A percentile compares a stretch with the other conserved stretches of the same genome.
Conservation (phyloP, 1,139 yeast genomes). For the Saccharomyces pastorianus region DNA sequence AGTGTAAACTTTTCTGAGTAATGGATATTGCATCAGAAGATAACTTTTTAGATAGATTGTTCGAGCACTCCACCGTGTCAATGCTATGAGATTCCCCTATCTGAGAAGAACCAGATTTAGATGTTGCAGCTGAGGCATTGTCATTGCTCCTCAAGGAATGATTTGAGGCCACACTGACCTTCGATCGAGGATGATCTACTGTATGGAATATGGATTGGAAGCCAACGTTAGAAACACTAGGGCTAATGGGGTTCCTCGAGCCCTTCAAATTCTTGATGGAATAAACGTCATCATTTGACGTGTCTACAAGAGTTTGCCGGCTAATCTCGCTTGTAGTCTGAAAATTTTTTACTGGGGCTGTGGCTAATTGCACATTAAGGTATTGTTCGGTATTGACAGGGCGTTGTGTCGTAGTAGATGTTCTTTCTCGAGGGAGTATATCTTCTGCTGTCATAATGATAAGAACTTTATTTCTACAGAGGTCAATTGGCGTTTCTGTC, state of each 20-base stretch:
- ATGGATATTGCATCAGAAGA: not conserved
- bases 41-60: not conserved
- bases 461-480: not conserved
- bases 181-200: slow-evolving; percentile 3
- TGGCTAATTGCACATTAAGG: not conserved
- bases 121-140: not conserved
- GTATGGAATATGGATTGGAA: slow-evolving; percentile 29
- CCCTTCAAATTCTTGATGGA: not conserved
- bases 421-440: not conserved
- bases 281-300: not conserved
- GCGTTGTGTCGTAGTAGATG: not conserved
- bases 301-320: not conserved
- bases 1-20: not conserved
- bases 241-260: slow-evolving; percentile 4
- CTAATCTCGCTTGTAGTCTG: not conserved
- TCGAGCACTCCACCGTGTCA: not conserved
- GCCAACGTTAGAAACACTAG: slow-evolving; percentile 29
- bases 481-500: not conserved
- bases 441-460: not conserved
- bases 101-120: not conserved
- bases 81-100: not conserved
- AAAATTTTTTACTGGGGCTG: not conserved
- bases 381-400: not conserved
- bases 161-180: slow-evolving; percentile 1
- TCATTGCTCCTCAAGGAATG: not conserved